Conservation (phyloP, 345 rosid species). For the Euphorbia tirucalli region DNA sequence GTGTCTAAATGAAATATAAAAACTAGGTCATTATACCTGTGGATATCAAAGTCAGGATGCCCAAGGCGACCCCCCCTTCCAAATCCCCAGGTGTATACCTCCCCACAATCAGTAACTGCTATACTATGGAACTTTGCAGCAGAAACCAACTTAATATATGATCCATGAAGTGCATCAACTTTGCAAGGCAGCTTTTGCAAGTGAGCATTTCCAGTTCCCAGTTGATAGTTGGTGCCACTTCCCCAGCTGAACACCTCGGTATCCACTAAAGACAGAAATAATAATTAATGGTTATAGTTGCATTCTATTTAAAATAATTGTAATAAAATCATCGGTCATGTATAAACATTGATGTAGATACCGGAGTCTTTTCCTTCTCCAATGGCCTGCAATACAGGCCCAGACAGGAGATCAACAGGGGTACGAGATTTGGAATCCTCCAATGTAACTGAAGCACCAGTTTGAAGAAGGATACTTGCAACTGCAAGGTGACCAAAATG, state of each 20-base stretch:
- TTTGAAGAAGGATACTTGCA: constrained; percentile 76
- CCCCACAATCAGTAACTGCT: constrained; percentile 70
- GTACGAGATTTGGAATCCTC: constrained; percentile 78
- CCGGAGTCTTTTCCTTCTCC: constrained; percentile 54
- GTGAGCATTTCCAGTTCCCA: constrained; percentile 91
- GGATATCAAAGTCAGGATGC: constrained; percentile 98
- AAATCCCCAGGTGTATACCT: constrained; percentile 95
- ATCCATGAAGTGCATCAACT: constrained; percentile 85
- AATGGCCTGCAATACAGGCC: constrained; percentile 73
- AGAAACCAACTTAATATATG: constrained; percentile 62
- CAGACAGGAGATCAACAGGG: constrained; percentile 86
- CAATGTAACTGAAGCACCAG: constrained; percentile 62
- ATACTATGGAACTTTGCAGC: constrained; percentile 96
- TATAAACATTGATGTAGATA: constrained; percentile 26
- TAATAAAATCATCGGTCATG: constrained; percentile 14
- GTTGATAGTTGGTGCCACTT: constrained; percentile 94
- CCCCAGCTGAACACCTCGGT: constrained; percentile 98
- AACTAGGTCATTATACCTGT: constrained; percentile 50
- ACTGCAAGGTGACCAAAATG: constrained; percentile 99
- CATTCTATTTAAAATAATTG: constrained; percentile 15
- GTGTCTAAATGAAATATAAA: background rate
- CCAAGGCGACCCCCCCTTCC: constrained; percentile 99
- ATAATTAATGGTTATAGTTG: background rate
- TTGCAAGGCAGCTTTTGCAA: constrained; percentile 86
- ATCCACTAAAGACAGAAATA: constrained; percentile 47